These are phyloP conservation scores for Posidonia australis DNA, from an alignment of 106 monocot genomes.

Conservation along the genomic window DNA sequence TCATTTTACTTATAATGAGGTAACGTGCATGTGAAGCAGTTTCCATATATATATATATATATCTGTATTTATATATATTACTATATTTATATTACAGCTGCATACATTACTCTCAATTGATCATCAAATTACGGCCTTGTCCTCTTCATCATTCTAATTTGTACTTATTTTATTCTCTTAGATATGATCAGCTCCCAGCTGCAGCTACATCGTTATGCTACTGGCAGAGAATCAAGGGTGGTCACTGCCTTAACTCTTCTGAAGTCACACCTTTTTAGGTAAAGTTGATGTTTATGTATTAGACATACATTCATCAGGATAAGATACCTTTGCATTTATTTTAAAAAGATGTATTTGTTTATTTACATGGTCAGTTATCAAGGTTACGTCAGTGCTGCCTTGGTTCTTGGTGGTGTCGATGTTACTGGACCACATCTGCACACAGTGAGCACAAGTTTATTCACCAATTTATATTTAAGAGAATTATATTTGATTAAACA, in stretches of 20 bases:
- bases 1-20: too few species aligned
- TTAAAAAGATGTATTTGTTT: background rate
- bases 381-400: constrained; percentile 94
- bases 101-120: background rate
- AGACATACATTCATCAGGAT: background rate
- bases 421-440: constrained; percentile 96
- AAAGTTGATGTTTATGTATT: background rate
- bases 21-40: too few species aligned
- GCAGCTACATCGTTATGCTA: constrained; percentile 94
- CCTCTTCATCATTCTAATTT: constrained; percentile 3
- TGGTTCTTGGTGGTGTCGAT: constrained; percentile 99
- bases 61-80: too few species aligned
- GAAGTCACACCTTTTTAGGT: constrained; percentile 92
- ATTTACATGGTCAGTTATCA: constrained; percentile 46
- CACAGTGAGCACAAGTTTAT: constrained; percentile 40
- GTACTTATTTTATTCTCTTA: constrained; percentile 11
- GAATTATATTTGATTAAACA: background rate
- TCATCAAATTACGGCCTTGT: background rate
- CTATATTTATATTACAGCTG: background rate
- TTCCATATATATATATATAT: too few species aligned
- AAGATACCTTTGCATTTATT: background rate
- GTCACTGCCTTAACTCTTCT: constrained; percentile 88
- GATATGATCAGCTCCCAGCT: constrained; percentile 99
- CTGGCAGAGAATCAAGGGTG: constrained; percentile 93
- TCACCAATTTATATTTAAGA: background rate